Base-by-base conservation (phyloP, 2,329 filamentous ascomycete species). In the Sporothrix luriei region DNA sequence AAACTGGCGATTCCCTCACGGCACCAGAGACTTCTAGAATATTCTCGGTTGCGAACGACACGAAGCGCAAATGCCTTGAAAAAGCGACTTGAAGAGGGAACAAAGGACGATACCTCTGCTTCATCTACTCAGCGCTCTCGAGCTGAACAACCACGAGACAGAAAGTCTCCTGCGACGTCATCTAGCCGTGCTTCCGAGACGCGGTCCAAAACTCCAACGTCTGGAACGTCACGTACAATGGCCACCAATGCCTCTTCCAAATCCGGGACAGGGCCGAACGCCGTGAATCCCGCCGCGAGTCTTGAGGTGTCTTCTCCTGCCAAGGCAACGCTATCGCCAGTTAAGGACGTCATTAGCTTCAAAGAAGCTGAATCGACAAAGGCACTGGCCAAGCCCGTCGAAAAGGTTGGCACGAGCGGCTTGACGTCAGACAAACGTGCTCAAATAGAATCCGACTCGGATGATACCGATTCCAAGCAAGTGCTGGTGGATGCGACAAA, bases 1-100 rank as follows among this genome's bases (percentile, higher is more conserved):
- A 24, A 38, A 16, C 46, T 46, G 10, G 46, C 46, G 21, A 46
- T 70, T 11, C 64, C 59, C 0, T 68, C 70, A 13, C 49, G 51
- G 11, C 21, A 57, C 11, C 61, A 68, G 46, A 71, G 68, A 14
- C 24, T 54, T 38, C 51, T 66, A 14, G 57, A 71, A 51, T 66
- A 70, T 19, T 46, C 65, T 24, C 68, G 65, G 10, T 38, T 66
- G 5, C 65, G 48, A 2, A 29, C 68, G 14, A 68, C 51, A 24
- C 68, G 51, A 51, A 29, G 55, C 24, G 14, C 48, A 16, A 29
- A 54, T n/a, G 51, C 54, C 0, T 26, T 40, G 14, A 64, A 48
- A 33, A 43, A 19, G 57, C 64, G 46, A 10, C 24, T 68, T 1
- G 52, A 66, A 5, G 61, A 24, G 2, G 52, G 59, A 14, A 24